phyloP scores from a whole-genome alignment of 2,329 filamentous ascomycete species.

The Triangularia setosa region DNA sequence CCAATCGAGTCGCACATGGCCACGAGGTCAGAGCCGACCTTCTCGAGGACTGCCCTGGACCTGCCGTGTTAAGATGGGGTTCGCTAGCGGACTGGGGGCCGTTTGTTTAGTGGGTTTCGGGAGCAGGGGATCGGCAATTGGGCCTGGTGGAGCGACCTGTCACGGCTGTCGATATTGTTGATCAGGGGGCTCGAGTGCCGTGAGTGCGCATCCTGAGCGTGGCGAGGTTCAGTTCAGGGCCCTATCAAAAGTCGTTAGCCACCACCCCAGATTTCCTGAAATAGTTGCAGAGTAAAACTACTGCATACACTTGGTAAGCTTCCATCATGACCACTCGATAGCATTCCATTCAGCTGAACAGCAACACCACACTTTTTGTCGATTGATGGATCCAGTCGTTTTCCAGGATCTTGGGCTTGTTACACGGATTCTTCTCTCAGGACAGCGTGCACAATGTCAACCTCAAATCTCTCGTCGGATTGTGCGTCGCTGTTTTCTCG shows the following conservation, averaged over 20 bases:
- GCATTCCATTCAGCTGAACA: too few relatives aligned
- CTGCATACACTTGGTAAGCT: neutral
- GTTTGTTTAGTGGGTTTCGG: neutral
- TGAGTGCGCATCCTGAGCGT: neutral
- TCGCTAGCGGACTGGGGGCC: neutral
- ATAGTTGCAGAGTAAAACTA: neutral
- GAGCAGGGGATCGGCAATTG: neutral
- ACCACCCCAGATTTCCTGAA: neutral
- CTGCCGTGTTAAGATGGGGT: too few relatives aligned
- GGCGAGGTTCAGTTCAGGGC: neutral
- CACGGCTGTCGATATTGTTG: neutral
- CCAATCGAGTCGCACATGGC: slow-evolving; percentile 17
- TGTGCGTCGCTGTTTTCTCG: neutral
- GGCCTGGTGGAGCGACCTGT: neutral
- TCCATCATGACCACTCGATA: neutral
- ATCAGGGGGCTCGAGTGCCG: neutral
- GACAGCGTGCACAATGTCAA: neutral
- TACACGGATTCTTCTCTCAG: neutral
- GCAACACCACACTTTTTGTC: too few relatives aligned
- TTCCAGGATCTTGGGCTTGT: neutral
- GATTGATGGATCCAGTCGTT: too few relatives aligned
- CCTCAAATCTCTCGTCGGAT: neutral
- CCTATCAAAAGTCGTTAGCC: neutral
- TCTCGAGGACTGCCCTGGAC: neutral
- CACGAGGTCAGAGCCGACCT: neutral